A percentile compares a stretch with the other conserved stretches of the same genome.
Conservation (phyloP, 345 rosid species). For the Eucalyptus sp. region DNA sequence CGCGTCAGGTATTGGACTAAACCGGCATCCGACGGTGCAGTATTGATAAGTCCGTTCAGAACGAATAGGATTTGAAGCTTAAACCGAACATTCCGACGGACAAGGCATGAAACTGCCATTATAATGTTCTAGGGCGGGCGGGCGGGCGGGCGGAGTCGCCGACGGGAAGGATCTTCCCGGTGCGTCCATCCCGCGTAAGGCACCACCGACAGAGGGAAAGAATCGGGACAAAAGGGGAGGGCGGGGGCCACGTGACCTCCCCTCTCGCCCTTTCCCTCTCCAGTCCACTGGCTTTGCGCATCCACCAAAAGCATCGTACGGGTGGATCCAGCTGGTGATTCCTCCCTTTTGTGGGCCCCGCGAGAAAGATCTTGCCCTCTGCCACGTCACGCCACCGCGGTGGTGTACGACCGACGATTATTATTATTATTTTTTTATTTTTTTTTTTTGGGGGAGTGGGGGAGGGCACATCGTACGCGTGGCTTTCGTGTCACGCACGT, state of each 20-base stretch:
- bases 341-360: neutral
- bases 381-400: neutral
- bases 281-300: neutral
- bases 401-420: neutral
- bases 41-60: accelerated
- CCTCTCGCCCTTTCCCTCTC: neutral
- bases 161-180: no score
- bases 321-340: neutral
- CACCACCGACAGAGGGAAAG: neutral
- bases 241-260: neutral
- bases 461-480: neutral
- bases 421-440: no score
- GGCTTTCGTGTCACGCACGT: neutral
- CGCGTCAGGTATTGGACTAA: accelerated
- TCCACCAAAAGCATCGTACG: neutral
- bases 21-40: accelerated
- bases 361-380: neutral
- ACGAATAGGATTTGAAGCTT: neutral
- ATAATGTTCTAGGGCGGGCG: no score
- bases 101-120: accelerated
- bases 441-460: no score
- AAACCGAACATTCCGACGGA: neutral
- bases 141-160: no score
- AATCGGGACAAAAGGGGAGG: neutral
- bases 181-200: neutral